Percentiles rank a stretch among this genome's conserved stretches.
These are phyloP conservation scores for Cystofilobasidium bisporidii DNA, from an alignment of 768 basidiomycete species.

Conservation along the genomic window DNA sequence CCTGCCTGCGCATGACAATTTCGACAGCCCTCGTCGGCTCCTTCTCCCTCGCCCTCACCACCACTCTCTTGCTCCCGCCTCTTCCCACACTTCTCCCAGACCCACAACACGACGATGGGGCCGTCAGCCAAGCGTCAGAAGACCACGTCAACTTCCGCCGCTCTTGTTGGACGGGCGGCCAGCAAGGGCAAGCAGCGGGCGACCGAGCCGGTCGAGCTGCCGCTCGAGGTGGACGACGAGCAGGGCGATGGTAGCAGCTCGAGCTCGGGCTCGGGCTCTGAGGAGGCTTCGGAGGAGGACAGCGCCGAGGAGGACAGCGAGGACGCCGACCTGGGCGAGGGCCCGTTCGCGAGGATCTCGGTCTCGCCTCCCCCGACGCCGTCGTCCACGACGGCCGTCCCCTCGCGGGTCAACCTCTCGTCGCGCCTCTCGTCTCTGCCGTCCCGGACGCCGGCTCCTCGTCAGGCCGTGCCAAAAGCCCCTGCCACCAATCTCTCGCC, in stretches of 20 bases:
- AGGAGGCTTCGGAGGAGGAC: neutral
- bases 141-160: neutral
- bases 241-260: neutral
- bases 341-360: neutral
- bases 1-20: too few relatives aligned
- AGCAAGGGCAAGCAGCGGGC: neutral
- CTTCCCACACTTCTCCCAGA: too few relatives aligned
- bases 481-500: neutral
- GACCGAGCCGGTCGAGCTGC: neutral
- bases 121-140: neutral
- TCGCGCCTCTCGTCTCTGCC: slow-evolving; percentile 6
- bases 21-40: too few relatives aligned
- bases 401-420: slow-evolving; percentile 7
- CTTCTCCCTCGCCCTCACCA: too few relatives aligned
- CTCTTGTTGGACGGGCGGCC: too few relatives aligned
- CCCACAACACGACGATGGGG: too few relatives aligned
- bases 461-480: neutral
- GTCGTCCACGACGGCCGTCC: neutral
- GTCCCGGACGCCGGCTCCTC: neutral
- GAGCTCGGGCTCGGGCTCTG: neutral
- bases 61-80: neutral
- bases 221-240: neutral
- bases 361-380: neutral
- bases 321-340: neutral
- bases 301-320: neutral